Base-by-base conservation (phyloP, 495 filamentous ascomycete genomes). In the Platismatia glauca region DNA sequence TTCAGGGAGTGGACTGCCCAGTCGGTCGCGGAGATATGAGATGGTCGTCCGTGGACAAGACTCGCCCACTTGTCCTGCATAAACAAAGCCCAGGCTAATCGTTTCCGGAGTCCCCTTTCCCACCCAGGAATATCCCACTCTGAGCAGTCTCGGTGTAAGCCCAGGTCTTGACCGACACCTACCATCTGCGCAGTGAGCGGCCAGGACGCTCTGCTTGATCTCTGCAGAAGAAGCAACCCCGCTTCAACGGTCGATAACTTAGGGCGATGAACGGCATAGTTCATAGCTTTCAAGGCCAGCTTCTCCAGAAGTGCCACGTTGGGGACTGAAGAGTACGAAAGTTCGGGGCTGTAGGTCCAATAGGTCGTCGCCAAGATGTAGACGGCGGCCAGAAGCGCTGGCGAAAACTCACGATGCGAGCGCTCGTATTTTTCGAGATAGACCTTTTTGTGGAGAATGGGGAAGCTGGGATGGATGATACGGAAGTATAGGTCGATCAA, bases 11-110 rank as follows among this genome's bases (percentile, higher is more conserved):
- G 82, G 12, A 95, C 91, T 27, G 86, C 89, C 90, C 90, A 95
- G 71, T 95, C 91, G 43, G 86, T 82, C 43, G 80, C 76, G 61
- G 87, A 87, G 66, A 91, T 90, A 69, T 91, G 91, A 12, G 90
- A 90, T 4, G 91, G 91, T 12, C 90, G 84, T 29, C 91, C 90
- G 67, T 91, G 84, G 31, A 91, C 84, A n/a, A 96, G 75, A 33
- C 89, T 87, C 43, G 88, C 87, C 91, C 91, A 96, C 76, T 94
- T 95, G 69, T 96, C 91, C 69, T 95, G 88, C 85, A 91, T 89
- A 70, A 90, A 96, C 63, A 96, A 76, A 4, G 89, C 91, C 90
- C 91, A 95, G 62, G 89, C 92, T 39, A 96, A 77, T 33, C 91
- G 84, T 70, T 92, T 90, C 55, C 91, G 81, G 41, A 95, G 75